Conservation (phyloP, 768 basidiomycete species). For the Butyriboletus loyo region DNA sequence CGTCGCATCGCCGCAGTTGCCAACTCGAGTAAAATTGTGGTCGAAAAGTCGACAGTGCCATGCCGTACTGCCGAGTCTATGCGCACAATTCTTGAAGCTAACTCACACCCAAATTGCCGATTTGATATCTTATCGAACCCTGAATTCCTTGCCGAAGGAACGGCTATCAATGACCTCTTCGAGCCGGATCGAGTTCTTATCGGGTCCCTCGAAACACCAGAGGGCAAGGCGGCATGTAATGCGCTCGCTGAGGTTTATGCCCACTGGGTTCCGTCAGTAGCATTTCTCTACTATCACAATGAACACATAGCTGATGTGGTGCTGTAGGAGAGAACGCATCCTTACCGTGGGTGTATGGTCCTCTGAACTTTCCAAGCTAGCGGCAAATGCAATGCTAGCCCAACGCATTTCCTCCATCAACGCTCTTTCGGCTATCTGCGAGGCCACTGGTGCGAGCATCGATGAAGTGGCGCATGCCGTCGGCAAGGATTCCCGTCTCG, state of each 20-base stretch:
- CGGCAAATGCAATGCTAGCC: slow-evolving; percentile 98
- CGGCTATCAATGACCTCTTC: slow-evolving; percentile 88
- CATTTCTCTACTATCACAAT: not conserved
- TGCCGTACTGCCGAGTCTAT: slow-evolving; percentile 99
- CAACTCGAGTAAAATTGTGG: slow-evolving; percentile 91
- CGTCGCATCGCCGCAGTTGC: slow-evolving; percentile 94
- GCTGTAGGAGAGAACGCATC: slow-evolving; percentile 63
- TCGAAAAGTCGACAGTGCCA: slow-evolving; percentile 98
- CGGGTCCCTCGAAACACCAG: slow-evolving; percentile 87
- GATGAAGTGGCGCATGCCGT: slow-evolving; percentile 96
- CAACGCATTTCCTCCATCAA: slow-evolving; percentile 99
- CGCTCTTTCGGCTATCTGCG: slow-evolving; percentile 97
- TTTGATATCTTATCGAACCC: slow-evolving; percentile 99
- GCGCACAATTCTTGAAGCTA: slow-evolving; percentile 98
- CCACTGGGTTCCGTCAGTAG: slow-evolving; percentile 92
- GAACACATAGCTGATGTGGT: not conserved
- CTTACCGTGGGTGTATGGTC: slow-evolving; percentile 98
- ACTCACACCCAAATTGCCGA: slow-evolving; percentile 85
- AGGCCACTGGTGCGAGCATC: slow-evolving; percentile 97
- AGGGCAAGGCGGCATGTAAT: slow-evolving; percentile 78
- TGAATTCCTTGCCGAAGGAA: slow-evolving; percentile 98
- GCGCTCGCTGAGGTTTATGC: slow-evolving; percentile 81
- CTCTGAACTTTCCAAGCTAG: slow-evolving; percentile 96
- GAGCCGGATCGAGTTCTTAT: slow-evolving; percentile 94
- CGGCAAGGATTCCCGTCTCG: slow-evolving; percentile 89